Base-by-base conservation (phyloP, 2,329 filamentous ascomycete species). In the Raffaelea deltoideospora region DNA sequence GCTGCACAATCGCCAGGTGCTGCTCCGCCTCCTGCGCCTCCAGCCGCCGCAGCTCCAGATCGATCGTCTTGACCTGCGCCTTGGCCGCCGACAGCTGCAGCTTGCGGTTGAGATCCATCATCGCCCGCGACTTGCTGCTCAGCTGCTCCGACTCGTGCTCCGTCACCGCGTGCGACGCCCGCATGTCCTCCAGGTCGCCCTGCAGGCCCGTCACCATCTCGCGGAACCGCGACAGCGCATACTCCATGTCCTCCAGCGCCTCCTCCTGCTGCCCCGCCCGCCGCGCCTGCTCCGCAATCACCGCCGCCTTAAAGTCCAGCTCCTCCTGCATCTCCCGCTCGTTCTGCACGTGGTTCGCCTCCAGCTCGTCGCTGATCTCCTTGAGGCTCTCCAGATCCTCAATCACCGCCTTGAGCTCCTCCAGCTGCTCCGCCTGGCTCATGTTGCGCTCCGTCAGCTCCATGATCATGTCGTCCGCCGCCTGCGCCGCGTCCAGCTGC, bases 31-130 rank as follows among this genome's bases (percentile, higher is more conserved):
- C 85, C 48, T 92, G 79, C 0, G 87, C 86, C 48, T 93, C 85
- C 51, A 96, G 71, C 39, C 81, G 79, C 37, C 80, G 74, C 39
- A 96, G 64, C 54, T 96, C 87, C 22, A 95, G 67, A 46, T 95
- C 87, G 43, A 98, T 93, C 0, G 86, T 86, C 62, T 94, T 96
- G 50, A 84, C 78, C 54, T 94, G 88, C 3, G 88, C 81, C 62
- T 94, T 94, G 29, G 85, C 73, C 10, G 86, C 86, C 11, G 86
- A 92, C 38, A 82, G 72, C 51, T 94, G 88, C 31, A 98, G 69
- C 59, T 93, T 92, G 69, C 88, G 73, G 56, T 96, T 96, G 32
- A 98, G 69, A 50, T 98, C 88, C 73, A 94, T 82, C 79, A 98
- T 93, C 37, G 88, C 86, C 43, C 86, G 76, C 31, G 88, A 93